Evolutionary conservation across 2,329 filamentous ascomycete genomes (phyloP), one percentile per base, ranked within the genome.

Genomic region (Fusarium sp.): DNA sequence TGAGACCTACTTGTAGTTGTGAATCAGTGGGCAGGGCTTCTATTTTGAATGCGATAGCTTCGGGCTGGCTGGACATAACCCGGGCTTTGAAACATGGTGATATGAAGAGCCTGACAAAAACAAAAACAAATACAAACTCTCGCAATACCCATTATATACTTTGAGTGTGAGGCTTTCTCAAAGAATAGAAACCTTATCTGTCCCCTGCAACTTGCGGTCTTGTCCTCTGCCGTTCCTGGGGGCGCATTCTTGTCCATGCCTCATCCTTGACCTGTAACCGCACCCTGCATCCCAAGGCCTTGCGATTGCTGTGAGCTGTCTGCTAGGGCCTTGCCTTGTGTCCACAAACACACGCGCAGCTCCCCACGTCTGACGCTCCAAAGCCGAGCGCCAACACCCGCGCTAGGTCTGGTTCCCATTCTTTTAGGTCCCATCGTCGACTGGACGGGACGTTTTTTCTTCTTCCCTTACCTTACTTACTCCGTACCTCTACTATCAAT

Each of bases 301-400:
- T 48, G n/a, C 47, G 45, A 59, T 34, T 49, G 57, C 60, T 62
- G 58, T 47, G 56, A 58, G 53, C 56, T 60, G 58, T 47, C 59
- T 62, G 53, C 56, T 60, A 61, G 42, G 54, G 54, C 65, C 65
- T 47, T 65, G 50, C 60, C 65, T 52, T 46, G 65, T 68, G 62
- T 49, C 69, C 68, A 71, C 67, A 68, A 68, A 58, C 43, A 61
- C 57, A 65, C 60, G 34, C n/a, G 34, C n/a, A 65, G 54, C 54
- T 65, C 62, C 62, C 62, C 60, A 65, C 50, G 62, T 54, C 60
- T 55, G 48, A 65, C 67, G 63, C 67, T 57, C 56, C 59, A 48
- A 45, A 61, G 58, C 65, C 64, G 58, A 67, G 60, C 67, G 52
- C 58, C 63, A 71, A 71, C 70, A 56, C 40, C 62, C 62, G 66